Conservation (phyloP, 2,329 filamentous ascomycete genomes). For the Pestalotiopsis sp. region DNA sequence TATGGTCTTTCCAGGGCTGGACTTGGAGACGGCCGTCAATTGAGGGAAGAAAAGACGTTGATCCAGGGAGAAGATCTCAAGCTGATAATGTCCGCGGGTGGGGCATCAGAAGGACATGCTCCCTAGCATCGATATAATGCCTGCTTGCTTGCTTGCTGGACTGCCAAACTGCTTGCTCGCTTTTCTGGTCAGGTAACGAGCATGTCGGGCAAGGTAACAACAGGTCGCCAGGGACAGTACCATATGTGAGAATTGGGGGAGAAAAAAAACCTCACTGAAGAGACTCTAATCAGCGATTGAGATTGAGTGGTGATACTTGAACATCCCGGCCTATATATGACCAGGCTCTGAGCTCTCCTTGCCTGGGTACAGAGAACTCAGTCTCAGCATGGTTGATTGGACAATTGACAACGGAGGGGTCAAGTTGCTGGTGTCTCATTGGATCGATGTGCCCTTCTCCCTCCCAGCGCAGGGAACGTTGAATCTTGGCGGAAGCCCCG, state of each 20-base stretch:
- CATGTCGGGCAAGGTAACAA: not conserved
- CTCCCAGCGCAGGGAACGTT: not conserved
- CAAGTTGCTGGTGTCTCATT: not conserved
- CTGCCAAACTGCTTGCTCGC: not conserved
- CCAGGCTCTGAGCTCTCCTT: not conserved
- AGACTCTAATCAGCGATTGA: not conserved
- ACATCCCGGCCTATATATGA: not conserved
- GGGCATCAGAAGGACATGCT: not conserved
- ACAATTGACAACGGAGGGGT: not conserved
- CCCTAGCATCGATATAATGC: not conserved
- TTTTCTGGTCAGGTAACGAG: not conserved
- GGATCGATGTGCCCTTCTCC: not conserved
- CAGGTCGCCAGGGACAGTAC: not conserved
- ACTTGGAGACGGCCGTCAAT: not conserved
- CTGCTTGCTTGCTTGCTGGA: not conserved
- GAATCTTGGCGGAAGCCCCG: not conserved
- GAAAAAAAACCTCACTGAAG: not conserved
- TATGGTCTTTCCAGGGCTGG: not conserved
- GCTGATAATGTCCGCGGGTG: conserved; percentile 2
- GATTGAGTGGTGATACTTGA: conserved; percentile 4
- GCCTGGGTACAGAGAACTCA: not conserved
- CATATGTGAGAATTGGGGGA: not conserved
- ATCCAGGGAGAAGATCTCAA: conserved; percentile 5
- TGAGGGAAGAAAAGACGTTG: not conserved
- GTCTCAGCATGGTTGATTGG: not conserved